Conservation (phyloP, 352 stramenopile genomes). For the Vaucheria bursata region DNA sequence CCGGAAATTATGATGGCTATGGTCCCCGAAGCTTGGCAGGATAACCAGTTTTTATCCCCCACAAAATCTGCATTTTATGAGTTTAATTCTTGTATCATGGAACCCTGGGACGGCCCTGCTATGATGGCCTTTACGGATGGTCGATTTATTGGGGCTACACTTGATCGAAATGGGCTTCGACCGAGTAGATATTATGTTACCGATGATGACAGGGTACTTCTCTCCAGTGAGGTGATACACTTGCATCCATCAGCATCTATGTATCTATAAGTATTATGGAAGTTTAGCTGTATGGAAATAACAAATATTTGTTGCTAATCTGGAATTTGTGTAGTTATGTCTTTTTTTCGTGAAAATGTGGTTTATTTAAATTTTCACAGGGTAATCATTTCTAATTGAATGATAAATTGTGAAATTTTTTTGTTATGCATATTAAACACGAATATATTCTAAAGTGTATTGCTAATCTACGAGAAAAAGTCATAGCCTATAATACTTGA, state of each 20-base stretch:
- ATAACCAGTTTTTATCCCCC: constrained; percentile 75
- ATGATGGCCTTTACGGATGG: constrained; percentile 94
- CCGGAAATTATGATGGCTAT: constrained; percentile 98
- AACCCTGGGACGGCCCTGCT: constrained; percentile 93
- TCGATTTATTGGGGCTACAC: constrained; percentile 83
- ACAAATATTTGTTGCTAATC: no score
- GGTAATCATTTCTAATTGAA: no score
- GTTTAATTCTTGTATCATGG: constrained; percentile 92
- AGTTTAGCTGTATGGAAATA: no score
- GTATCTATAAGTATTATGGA: not conserved
- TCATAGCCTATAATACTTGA: no score
- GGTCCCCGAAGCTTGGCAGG: constrained; percentile 93
- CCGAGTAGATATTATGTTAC: constrained; percentile 91
- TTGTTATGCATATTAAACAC: no score
- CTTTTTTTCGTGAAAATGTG: not conserved
- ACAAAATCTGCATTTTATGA: constrained; percentile 94
- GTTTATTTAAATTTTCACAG: not conserved
- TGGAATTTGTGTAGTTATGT: not conserved
- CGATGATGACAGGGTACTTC: constrained; percentile 84
- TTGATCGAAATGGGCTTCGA: constrained; percentile 89
- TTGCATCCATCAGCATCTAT: not conserved
- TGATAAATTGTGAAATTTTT: no score
- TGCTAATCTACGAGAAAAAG: no score
- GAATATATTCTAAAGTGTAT: no score
- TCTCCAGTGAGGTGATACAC: constrained; percentile 75